Percentiles rank a stretch among this genome's conserved stretches.
Conservation (phyloP, 1,284 basidiomycete species). For the Naganishia sp. region DNA sequence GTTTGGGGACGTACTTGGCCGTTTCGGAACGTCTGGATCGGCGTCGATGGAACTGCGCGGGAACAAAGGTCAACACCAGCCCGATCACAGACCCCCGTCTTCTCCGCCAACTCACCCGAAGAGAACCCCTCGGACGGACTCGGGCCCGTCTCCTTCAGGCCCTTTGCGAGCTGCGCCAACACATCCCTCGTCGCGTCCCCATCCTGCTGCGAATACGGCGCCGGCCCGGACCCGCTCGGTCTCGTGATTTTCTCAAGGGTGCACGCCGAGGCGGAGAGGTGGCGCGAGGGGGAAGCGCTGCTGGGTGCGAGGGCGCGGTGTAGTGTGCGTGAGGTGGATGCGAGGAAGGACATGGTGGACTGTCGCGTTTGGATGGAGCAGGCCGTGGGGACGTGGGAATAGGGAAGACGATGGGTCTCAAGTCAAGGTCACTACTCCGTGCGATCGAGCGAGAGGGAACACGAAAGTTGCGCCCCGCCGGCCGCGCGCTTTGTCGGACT, state of each 20-base stretch:
- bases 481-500: not conserved
- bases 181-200: not conserved
- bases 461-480: not conserved
- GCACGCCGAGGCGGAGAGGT: slow-evolving; percentile 5
- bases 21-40: slow-evolving; percentile 14
- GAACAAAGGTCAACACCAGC: not conserved
- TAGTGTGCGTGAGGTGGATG: slow-evolving; percentile 3
- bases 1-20: slow-evolving; percentile 1
- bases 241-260: slow-evolving; percentile 16
- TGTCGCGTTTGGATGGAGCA: not conserved
- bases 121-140: slow-evolving; percentile 9
- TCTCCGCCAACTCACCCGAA: not conserved
- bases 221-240: slow-evolving; percentile 17
- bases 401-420: not conserved
- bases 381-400: not conserved
- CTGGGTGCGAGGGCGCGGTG: slow-evolving; percentile 9
- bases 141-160: slow-evolving; percentile 1
- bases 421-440: not conserved
- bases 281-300: slow-evolving; percentile 12
- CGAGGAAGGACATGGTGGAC: slow-evolving; percentile 17
- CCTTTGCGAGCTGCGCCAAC: slow-evolving; percentile 3
- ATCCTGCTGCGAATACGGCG: slow-evolving; percentile 5
- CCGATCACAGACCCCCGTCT: not conserved
- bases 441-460: not conserved
- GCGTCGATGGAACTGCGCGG: slow-evolving; percentile 12